These are phyloP conservation scores for Fusarium sp. DNA, from an alignment of 2,329 filamentous ascomycete species.

Conservation along the genomic window DNA sequence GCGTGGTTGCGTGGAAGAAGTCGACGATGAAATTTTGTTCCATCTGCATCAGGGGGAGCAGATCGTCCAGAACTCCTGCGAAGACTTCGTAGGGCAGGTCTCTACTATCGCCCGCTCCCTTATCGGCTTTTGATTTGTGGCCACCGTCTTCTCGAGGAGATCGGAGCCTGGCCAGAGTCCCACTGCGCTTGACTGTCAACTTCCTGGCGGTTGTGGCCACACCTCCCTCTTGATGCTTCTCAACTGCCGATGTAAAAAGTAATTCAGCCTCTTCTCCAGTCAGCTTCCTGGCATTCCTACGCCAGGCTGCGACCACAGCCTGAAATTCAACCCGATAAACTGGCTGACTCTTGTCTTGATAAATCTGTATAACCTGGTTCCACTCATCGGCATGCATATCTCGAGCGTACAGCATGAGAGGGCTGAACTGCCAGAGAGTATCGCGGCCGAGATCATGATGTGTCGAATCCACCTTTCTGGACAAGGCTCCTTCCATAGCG, in stretches of 20 bases:
- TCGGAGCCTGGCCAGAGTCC: slow-evolving; percentile 83
- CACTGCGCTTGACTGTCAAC: slow-evolving; percentile 92
- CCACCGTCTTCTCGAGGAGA: slow-evolving; percentile 75
- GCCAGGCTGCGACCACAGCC: slow-evolving; percentile 83
- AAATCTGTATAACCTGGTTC: slow-evolving; percentile 82
- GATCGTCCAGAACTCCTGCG: slow-evolving; percentile 81
- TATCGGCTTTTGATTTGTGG: slow-evolving; percentile 65
- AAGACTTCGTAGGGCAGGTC: slow-evolving; percentile 86
- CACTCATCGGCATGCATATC: slow-evolving; percentile 87
- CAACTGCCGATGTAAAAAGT: slow-evolving; percentile 85
- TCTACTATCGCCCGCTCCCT: slow-evolving; percentile 71
- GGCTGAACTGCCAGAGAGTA: slow-evolving; percentile 87
- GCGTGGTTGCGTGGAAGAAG: slow-evolving; percentile 93
- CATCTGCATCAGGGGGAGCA: slow-evolving; percentile 85
- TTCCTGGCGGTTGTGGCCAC: slow-evolving; percentile 81
- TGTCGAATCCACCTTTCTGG: slow-evolving; percentile 76
- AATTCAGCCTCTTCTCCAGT: slow-evolving; percentile 84
- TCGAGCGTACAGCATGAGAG: slow-evolving; percentile 87
- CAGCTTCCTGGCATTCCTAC: slow-evolving; percentile 79
- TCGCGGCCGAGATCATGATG: slow-evolving; percentile 80
- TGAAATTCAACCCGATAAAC: slow-evolving; percentile 87
- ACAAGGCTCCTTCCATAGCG: slow-evolving; percentile 70
- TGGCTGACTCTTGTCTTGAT: slow-evolving; percentile 80
- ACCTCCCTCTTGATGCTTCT: slow-evolving; percentile 87
- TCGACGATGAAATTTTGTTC: slow-evolving; percentile 98